phyloP scores from a whole-genome alignment of 306 rosid genomes.

The Vigna angularis region DNA sequence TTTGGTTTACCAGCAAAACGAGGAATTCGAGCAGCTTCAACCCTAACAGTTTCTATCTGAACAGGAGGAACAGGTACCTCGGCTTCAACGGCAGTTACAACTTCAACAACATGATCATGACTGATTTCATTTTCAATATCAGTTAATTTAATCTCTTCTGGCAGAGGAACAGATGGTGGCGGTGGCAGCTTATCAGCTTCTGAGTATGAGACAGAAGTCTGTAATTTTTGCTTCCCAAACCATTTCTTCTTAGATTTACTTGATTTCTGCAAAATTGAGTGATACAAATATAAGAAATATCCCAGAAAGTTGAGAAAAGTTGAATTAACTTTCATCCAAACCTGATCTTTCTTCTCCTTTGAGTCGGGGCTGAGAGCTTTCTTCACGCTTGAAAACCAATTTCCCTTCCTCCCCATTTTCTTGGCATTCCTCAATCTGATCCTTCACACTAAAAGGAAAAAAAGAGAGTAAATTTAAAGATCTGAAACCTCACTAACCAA shows the following conservation, averaged over 20 bases:
- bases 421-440: constrained; percentile 70
- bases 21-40: constrained; percentile 45
- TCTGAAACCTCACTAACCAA: constrained; percentile 42
- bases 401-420: constrained; percentile 94
- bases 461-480: constrained; percentile 26
- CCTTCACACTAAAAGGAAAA: constrained; percentile 39
- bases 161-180: constrained; percentile 50
- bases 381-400: constrained; percentile 93
- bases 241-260: constrained; percentile 90
- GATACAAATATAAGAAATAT: constrained; percentile 37
- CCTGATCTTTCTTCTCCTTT: constrained; percentile 76
- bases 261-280: constrained; percentile 57
- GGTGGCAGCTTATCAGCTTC: constrained; percentile 54
- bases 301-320: constrained; percentile 7
- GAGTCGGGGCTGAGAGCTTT: constrained; percentile 96
- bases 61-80: constrained; percentile 50
- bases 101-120: constrained; percentile 55
- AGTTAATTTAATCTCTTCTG: constrained; percentile 62
- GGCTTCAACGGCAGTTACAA: constrained; percentile 40
- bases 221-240: constrained; percentile 86
- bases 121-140: constrained; percentile 58
- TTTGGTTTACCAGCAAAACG: constrained; percentile 66
- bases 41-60: constrained; percentile 52
- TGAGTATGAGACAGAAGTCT: constrained; percentile 51
- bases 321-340: constrained; percentile 40